phyloP scores from a whole-genome alignment of 2,329 filamentous ascomycete genomes.

The Drechslerella coelobrocha region DNA sequence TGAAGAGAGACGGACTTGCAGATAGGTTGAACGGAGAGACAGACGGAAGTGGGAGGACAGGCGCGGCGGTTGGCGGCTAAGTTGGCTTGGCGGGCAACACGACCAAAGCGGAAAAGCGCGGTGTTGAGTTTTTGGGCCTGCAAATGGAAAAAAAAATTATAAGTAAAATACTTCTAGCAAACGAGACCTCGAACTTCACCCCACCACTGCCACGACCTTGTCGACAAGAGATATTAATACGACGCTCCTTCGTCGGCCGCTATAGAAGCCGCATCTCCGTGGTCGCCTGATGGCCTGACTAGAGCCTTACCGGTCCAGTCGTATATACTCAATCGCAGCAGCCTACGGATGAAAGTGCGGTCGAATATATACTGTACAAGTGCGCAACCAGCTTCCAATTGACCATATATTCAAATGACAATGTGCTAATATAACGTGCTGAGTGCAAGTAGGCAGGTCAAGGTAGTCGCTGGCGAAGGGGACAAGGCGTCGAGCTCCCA shows the following conservation, averaged over 20 bases:
- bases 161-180: slow-evolving; percentile 33
- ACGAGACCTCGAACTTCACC: slow-evolving; percentile 11
- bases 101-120: slow-evolving; percentile 29
- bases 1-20: neutral
- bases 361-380: slow-evolving; percentile 30
- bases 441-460: slow-evolving; percentile 16
- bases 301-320: neutral
- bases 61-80: slow-evolving; percentile 10
- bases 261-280: slow-evolving; percentile 5
- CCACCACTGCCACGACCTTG: slow-evolving; percentile 1
- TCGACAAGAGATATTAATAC: slow-evolving; percentile 3
- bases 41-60: no score
- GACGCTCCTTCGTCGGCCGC: slow-evolving; percentile 19
- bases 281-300: slow-evolving; percentile 37
- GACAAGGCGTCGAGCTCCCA: slow-evolving; percentile 13
- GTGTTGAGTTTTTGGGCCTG: slow-evolving; percentile 41
- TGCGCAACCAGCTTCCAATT: slow-evolving; percentile 17
- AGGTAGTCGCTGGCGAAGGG: slow-evolving; percentile 43
- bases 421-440: neutral
- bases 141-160: slow-evolving; percentile 36
- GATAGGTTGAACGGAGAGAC: neutral
- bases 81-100: slow-evolving; percentile 11
- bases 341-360: slow-evolving; percentile 30
- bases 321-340: slow-evolving; percentile 9
- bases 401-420: neutral